Evolutionary conservation across 257 asterid species (phyloP), one percentile per base, ranked within the genome.

Genomic region (Gentiana dahurica): DNA sequence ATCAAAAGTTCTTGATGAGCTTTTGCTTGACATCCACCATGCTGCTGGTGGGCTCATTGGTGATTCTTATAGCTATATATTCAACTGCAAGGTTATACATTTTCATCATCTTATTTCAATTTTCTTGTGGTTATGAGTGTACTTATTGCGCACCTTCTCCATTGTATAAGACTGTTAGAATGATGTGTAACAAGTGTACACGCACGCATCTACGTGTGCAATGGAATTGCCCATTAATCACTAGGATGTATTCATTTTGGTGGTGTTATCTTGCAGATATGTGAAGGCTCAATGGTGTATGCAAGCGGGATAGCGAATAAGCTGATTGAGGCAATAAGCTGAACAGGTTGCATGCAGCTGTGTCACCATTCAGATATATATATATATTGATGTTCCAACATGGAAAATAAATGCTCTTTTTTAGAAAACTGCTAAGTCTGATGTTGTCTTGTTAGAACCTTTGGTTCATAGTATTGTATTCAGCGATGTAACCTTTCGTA

Each of bases 21-120:
- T 91, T 63, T 89, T 84, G 68, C 72, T 91, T 4, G 95, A 87
- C 74, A 86, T 87, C 38, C 89, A 85, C 53, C 94, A 91, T 75
- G 95, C 87, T 69, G 95, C 94, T 32, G 96, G 95, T 2, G 98
- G 98, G 7, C 81, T 87, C 6, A 81, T 85, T 50, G 98, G 96
- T 3, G 95, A 91, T 66, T 79, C 81, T 43, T 91, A 84, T 32
- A 87, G 92, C 75, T 87, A 80, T 49, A 66, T 82, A 50, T 77
- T 91, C 73, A 91, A 87, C 69, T 82, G 94, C 65, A 91, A 87
- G 96, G 97, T 88, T 10, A 8, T 44, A 9, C 9, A 0, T 5
- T 41, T 2, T 8, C 48, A 39, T 39, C 61, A 50, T 3, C 34
- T 34, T 49, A 33, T 5, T 10, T 44, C 39, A 50, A n/a, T 35